Evolutionary conservation across 352 stramenopile genomes (phyloP), one percentile per base, ranked within the genome.

Genomic region (Globisporangium spiculum): DNA sequence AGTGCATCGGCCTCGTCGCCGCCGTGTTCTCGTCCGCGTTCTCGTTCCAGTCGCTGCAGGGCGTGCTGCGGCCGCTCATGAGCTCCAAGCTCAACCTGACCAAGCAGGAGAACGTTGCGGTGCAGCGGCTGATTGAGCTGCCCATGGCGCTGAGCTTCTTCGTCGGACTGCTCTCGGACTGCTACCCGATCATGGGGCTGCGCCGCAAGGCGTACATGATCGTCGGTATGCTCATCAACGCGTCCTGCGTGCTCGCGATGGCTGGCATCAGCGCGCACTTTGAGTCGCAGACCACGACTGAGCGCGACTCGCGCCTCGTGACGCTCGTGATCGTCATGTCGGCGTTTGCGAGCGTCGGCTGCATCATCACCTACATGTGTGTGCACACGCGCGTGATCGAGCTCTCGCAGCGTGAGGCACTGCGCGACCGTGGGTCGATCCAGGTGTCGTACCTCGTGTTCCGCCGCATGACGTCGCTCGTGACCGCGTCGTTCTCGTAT

Each of bases 131-230:
- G 18, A 84, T 96, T 32, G 78, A 96, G 56, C 71, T 98, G 56
- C 90, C 92, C 44, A 96, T 93, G 84, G 84, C 80, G 9, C 81
- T 97, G 50, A 96, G 91, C 75, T 91, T 97, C 50, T 75, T 97
- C 18, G 81, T 97, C 46, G 92, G 92, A 41, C 75, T 98, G 14
- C 66, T 97, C 20, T 96, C 82, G 27, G 91, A 98, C 70, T 96
- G 81, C 61, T 93, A 96, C 65, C 92, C 93, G 41, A 94, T 97
- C 75, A 88, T 90, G 76, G 90, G 91, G 1, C 79, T 93, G 27
- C 91, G 86, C n/a, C 83, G 91, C 55, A 97, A 97, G 76, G 84
- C 84, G 18, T 98, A 97, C 76, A 96, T 97, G 77, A 84, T 96
- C 38, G 63, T 94, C 32, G 92, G 91, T 34, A 72, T 74, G 50